Evolutionary conservation across 305 asterid species (phyloP), one percentile per base, ranked within the genome.

Genomic region (Fraxinus floribunda): DNA sequence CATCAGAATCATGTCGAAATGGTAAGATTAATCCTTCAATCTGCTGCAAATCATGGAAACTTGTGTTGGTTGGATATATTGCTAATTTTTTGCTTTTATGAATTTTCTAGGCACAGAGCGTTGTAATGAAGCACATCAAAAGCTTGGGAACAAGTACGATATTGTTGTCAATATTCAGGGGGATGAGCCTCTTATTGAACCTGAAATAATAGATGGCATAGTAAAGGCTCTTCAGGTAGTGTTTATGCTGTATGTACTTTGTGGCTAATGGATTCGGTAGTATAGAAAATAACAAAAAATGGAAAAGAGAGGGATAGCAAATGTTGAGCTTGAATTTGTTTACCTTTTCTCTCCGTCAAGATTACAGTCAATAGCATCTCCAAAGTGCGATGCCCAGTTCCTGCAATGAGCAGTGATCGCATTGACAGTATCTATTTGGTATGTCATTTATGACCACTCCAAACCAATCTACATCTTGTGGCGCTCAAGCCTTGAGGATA

Each of bases 91-190:
- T 60, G 85, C 13, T 16, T 30, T 71, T 71, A 71, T 2, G 76
- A 64, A 16, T 44, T 52, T 70, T 74, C 13, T 79, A 95, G 99
- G 99, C 82, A 94, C 98, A 1, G 99, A 96, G 79, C 91, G 99
- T 18, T 96, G 99, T 86, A 90, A 91, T 36, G 98, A 96, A 87
- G 98, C 99, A 18, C 95, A 93, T 87, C 86, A 84, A 83, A 96
- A 90, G 88, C 88, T 94, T 22, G 91, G 85, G 10, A 92, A 89
- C 86, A 81, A 90, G 79, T 96, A 93, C 36, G 98, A 96, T 79
- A 90, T 94, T 83, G 97, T 93, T 80, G 98, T 96, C 79, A 96
- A 96, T 85, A 96, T 96, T 82, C 98, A 96, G 84, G 99, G 99
- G 34, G 99, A 96, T 83, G 98, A 96, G 82, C 99, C 99, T 26